Conservation (phyloP, 192 early-diverging fungal genomes). For the Coemansia sp. region DNA sequence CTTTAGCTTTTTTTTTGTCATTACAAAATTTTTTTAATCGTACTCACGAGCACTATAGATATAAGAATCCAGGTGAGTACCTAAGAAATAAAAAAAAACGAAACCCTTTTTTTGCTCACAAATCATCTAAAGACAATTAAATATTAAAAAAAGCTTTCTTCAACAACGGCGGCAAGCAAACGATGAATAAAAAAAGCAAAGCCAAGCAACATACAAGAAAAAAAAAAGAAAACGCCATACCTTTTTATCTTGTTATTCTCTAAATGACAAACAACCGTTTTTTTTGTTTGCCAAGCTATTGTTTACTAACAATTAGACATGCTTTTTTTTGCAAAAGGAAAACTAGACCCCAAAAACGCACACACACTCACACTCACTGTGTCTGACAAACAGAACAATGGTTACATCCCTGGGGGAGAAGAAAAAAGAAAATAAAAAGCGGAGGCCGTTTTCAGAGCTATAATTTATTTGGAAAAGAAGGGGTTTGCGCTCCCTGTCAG, state of each 20-base stretch:
- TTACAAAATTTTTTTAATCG: neutral
- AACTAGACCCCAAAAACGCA: too few relatives aligned
- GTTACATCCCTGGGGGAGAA: neutral
- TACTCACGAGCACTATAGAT: neutral
- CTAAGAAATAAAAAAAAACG: neutral
- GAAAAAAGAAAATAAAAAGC: neutral
- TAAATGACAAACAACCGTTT: neutral
- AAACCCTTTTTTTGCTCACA: neutral
- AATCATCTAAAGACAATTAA: too few relatives aligned
- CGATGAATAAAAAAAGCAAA: neutral
- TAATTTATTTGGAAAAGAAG: neutral
- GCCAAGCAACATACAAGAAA: neutral
- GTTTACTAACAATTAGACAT: neutral
- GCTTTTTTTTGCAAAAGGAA: neutral
- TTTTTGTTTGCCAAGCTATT: neutral
- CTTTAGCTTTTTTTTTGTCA: too few relatives aligned
- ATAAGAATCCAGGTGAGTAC: neutral
- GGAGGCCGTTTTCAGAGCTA: too few relatives aligned
- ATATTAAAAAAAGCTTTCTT: too few relatives aligned
- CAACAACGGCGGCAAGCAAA: too few relatives aligned
- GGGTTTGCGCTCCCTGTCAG: neutral
- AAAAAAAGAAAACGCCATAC: neutral
- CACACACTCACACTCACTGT: too few relatives aligned
- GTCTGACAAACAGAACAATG: neutral
- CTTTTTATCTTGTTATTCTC: conserved; percentile 1